A percentile compares a stretch with the other conserved stretches of the same genome.
These are phyloP conservation scores for Erythrophleum fordii DNA, from an alignment of 306 rosid genomes.

Conservation along the genomic window DNA sequence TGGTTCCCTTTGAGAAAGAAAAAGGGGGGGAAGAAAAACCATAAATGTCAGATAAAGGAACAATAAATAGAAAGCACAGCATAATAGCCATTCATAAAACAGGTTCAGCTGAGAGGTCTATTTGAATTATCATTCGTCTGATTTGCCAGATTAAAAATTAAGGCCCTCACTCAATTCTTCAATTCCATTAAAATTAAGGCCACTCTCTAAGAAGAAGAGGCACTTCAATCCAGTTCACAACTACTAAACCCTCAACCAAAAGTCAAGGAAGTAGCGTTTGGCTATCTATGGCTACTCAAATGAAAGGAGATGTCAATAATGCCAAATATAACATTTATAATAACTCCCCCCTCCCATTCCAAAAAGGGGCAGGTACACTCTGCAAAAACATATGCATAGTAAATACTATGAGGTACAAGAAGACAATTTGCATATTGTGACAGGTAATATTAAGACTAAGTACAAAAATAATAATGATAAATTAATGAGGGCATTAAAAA, in stretches of 20 bases:
- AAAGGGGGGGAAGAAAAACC: neutral
- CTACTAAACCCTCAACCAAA: neutral
- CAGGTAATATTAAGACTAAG: constrained; percentile 12
- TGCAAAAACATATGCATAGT: neutral
- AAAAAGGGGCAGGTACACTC: neutral
- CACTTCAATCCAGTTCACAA: no score
- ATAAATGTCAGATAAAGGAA: constrained; percentile 2
- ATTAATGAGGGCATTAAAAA: neutral
- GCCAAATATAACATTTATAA: neutral
- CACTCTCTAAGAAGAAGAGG: neutral
- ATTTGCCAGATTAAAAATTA: neutral
- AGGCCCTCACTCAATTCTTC: neutral
- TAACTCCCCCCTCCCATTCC: neutral
- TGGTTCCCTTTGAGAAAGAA: neutral
- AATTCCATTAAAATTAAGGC: neutral
- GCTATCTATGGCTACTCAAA: neutral
- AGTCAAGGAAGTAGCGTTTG: neutral
- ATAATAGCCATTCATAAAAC: neutral
- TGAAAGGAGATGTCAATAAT: neutral
- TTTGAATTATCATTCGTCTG: neutral
- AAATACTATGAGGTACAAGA: neutral
- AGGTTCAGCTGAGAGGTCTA: neutral
- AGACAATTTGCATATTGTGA: constrained; percentile 26
- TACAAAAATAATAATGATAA: neutral
- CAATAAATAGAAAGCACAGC: constrained; percentile 1